Base-by-base conservation (phyloP, 768 basidiomycete species). In the Tricholomella constricta region DNA sequence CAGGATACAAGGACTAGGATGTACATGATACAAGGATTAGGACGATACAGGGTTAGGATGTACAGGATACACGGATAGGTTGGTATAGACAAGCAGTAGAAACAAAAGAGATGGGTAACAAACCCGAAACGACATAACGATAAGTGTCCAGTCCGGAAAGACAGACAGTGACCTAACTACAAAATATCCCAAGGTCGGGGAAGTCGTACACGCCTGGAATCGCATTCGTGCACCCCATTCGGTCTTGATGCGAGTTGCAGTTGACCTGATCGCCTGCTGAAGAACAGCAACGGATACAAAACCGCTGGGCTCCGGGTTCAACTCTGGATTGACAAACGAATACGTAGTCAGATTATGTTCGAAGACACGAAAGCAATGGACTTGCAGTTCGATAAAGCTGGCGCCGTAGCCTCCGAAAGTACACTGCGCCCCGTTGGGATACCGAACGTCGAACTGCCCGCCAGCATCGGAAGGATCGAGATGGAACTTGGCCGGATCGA, bases 391-490 rank as follows among this genome's bases (percentile, higher is more conserved):
- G 34, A 81, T 79, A 53, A 81, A 81, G 51, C 79, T 81, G 34
- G 78, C 77, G 5, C 73, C 78, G 38, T 72, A 75, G 4, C 79
- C 79, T 36, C 80, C 79, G 52, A 75, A 81, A 3, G 71, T 70
- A 63, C 80, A 81, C 44, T 78, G 76, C 19, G 80, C 79, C n/a
- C 79, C 79, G 45, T 81, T 74, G 1, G 78, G 80, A 58, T 72
- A 81, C 20, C 79, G 72, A 37, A 74, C 68, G 44, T 81, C 80
- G 52, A 79, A 73, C 57, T 81, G 79, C 9, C 80, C 79, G 6
- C 79, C 80, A 4, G 69, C 66, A 36, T 81, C 78, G 17, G 40
- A 29, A 15, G 58, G 49, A 31, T 58, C 51, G 17, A 65, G 45
- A 31, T 46, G 48, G 15, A 54, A 63, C 43, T 53, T 56, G 12